Base-by-base conservation (phyloP, 345 rosid genomes). In the Eucalyptus sp. region DNA sequence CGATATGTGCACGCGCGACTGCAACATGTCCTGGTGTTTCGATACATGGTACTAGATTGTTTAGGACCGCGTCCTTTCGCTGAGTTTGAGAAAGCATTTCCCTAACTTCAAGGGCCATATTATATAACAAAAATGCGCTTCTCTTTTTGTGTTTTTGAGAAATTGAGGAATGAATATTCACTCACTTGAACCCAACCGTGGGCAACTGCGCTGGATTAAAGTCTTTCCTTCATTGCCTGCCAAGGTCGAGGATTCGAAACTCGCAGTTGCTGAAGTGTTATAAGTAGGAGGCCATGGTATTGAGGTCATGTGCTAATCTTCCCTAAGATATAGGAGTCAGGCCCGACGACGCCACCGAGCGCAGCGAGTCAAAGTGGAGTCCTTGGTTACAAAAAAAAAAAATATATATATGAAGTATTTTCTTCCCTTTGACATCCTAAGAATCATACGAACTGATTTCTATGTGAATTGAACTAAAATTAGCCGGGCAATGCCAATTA, bases 271-370 rank as follows among this genome's bases (percentile, higher is more conserved):
- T 33, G 4, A 37, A 37, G 4, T 4, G 41, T 37, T 37, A 4
- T 37, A 37, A 37, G 4, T 37, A 4, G 4, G 41, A 37, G 41
- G 1, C 1, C 6, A 50, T 50, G 51, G 13, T 50, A 15, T 15
- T 50, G 3, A 20, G 8, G 7, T 50, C 52, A 0, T 6, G 52
- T 50, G 52, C 7, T 50, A 50, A 7, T 50, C 7, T 50, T 18
- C 7, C 8, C 7, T 0, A 0, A 50, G 18, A 6, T 50, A 50
- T 0, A 50, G 0, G 18, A 50, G 52, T 6, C 3, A 50, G 0
- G 52, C 18, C 7, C 4, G 7, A 50, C 3, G 52, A 2, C 0
- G 7, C 52, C 18, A 50, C 18, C 0, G 6, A 18, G 7, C 3
- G 18, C 7, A 3, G 18, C 52, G 18, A 7, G 52, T 50, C 52